Conservation (phyloP, 2,329 filamentous ascomycete species). For the Exophiala bonariae region DNA sequence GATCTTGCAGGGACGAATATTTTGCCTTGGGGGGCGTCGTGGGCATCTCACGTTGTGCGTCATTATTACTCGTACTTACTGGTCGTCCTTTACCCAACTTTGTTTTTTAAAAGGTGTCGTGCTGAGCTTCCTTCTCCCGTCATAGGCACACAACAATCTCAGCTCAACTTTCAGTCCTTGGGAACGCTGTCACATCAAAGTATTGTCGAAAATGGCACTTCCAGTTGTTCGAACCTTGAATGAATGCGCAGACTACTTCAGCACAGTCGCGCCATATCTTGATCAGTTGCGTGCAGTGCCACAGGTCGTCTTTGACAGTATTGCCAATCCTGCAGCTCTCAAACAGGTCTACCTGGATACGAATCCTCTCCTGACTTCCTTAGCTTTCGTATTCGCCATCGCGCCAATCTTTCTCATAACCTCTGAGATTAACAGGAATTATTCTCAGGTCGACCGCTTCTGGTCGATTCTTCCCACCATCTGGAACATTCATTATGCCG, state of each 20-base stretch:
- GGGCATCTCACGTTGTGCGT: too few species aligned
- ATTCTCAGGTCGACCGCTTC: conserved; percentile 90
- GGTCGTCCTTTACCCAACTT: too few species aligned
- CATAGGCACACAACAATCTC: too few species aligned
- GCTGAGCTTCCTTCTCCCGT: too few species aligned
- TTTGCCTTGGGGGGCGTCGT: too few species aligned
- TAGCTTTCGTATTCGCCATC: conserved; percentile 71
- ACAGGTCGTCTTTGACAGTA: conserved; percentile 59
- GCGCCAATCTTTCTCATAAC: conserved; percentile 70
- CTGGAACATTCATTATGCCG: conserved; percentile 79
- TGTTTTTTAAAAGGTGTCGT: too few species aligned
- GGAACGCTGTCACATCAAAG: too few species aligned
- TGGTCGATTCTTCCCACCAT: conserved; percentile 89
- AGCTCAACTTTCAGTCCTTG: too few species aligned
- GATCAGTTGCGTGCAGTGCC: conserved; percentile 71
- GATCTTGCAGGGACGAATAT: too few species aligned
- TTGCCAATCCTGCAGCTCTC: conserved; percentile 62
- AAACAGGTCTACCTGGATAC: conserved; percentile 75
- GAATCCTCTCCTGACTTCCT: conserved; percentile 77
- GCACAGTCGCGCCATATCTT: conserved; percentile 73
- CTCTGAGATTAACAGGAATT: conserved; percentile 87
- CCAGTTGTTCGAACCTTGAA: conserved; percentile 68
- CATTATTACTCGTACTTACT: too few species aligned
- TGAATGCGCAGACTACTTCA: conserved; percentile 75
- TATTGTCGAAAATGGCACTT: conserved; percentile 59